Base-by-base conservation (phyloP, 768 basidiomycete genomes). In the Tricholoma furcatifolium region DNA sequence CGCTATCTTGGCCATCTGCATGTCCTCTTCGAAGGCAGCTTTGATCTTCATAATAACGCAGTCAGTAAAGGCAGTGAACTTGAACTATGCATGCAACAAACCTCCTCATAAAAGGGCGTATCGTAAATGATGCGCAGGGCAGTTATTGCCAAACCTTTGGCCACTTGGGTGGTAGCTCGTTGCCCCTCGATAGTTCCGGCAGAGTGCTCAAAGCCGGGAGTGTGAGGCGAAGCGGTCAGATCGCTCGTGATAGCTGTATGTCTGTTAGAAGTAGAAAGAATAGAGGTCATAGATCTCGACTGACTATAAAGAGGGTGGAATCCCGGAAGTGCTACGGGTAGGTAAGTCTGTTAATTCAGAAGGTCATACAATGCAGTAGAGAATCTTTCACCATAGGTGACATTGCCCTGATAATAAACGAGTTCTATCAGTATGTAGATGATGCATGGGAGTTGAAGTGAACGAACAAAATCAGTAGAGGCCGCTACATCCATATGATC, bases 151-250 rank as follows among this genome's bases (percentile, higher is more conserved):
- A 91, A 66, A 17, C 77, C 83, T 59, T 85, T 87, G 30, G 80
- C 74, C 24, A 82, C 69, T 7, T 66, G 62, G 65, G 91, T 76
- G 23, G 81, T 81, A n/a, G 75, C 74, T 41, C 73, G 72, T 60
- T 91, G 89, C 11, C 88, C 89, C 55, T 81, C 80, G 34, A 69
- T 61, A 39, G 78, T 82, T 23, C 74, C 71, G 24, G 88, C 84
- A 23, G 88, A 75, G 47, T 70, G 67, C 18, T 85, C 71, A 65
- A 91, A 91, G 4, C 74, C 79, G 8, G 81, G 74, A 1, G 89
- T 89, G 60, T 91, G 89, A 61, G 91, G 91, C 15, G 83, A 84
- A 39, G 87, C 88, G 46, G 87, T 87, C n/a, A 88, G 88, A 49
- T 91, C 88, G 27, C 83, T 86, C 87, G 56, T 60, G 27, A 47